These are phyloP conservation scores for Penicillium sp. DNA, from an alignment of 2,329 filamentous ascomycete species.

Conservation along the genomic window DNA sequence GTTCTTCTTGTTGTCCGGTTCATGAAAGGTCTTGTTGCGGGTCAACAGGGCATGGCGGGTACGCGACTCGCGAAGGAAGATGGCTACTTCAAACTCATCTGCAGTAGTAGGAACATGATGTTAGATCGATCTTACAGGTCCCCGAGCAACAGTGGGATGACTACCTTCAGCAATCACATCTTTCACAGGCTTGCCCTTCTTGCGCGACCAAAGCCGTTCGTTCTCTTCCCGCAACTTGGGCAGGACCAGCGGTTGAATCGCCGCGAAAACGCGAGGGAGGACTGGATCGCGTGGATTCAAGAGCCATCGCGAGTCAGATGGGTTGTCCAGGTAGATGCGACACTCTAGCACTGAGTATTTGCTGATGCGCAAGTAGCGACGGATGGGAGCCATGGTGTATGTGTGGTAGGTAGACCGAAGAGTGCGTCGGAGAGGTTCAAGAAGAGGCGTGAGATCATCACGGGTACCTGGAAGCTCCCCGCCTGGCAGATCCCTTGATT, in stretches of 20 bases:
- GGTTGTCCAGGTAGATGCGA: conserved; percentile 93
- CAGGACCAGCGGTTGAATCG: conserved; percentile 80
- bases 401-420: not conserved
- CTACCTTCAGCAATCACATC: conserved; percentile 88
- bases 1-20: conserved; percentile 39
- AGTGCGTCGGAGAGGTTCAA: not conserved
- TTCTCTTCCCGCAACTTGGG: conserved; percentile 90
- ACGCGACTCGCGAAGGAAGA: conserved; percentile 85
- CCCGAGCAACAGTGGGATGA: conserved; percentile 64
- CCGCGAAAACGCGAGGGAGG: conserved; percentile 79
- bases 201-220: conserved; percentile 61
- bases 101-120: conserved; percentile 5
- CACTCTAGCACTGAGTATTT: conserved; percentile 95
- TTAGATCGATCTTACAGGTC: conserved; percentile 1
- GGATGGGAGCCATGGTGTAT: conserved; percentile 89
- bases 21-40: conserved; percentile 77
- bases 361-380: conserved; percentile 87
- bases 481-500: conserved; percentile 21
- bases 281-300: conserved; percentile 75
- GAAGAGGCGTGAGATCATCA: conserved; percentile 15
- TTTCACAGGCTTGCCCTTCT: conserved; percentile 80
- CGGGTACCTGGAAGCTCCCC: conserved; percentile 15
- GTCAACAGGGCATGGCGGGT: conserved; percentile 83
- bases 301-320: conserved; percentile 78
- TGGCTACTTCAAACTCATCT: conserved; percentile 95